Base-by-base conservation (phyloP, 2,329 filamentous ascomycete genomes). In the Cladophialophora carrionii region DNA sequence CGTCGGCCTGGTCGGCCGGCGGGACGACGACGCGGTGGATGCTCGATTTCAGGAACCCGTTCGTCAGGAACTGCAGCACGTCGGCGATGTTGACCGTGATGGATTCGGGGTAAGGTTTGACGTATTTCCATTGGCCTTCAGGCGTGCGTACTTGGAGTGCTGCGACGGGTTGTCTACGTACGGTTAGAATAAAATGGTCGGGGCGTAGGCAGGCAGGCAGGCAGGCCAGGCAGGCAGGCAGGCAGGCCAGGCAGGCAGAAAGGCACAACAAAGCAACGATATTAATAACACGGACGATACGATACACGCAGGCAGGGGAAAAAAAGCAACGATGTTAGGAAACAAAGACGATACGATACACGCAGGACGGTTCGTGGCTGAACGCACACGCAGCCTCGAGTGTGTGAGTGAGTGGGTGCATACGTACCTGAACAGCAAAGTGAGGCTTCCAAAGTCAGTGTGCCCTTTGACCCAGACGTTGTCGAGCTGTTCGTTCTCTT, bases 401-500 rank as follows among this genome's bases (percentile, higher is more conserved):
- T n/a, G n/a, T n/a, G n/a, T n/a, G n/a, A n/a, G n/a, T n/a, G n/a
- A n/a, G n/a, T n/a, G n/a, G n/a, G n/a, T n/a, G n/a, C n/a, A n/a
- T n/a, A 7, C 61, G 60, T 41, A 67, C 65, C 62, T 32, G 76
- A 87, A 86, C 0, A 87, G 76, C 3, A 87, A 74, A 0, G 84
- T 87, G 1, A 86, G 75, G 0, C 81, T 83, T 0, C 84, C 84
- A 2, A 85, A 77, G 67, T 87, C 84, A 0, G 84, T 86, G 69
- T 87, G 85, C 0, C 84, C 84, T 0, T 77, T 76, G 0, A 78
- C 75, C 61, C 80, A 81, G 0, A 83, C 75, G 43, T 76, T 74
- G 1, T 80, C 78, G 1, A 77, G 75, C 48, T 75, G 76, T 12
- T 76, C 78, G 61, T 81, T 81, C 60, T 84, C 80, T 37, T 83